Base-by-base conservation (phyloP, 1,284 basidiomycete genomes). In the Leccinum subrobustum region DNA sequence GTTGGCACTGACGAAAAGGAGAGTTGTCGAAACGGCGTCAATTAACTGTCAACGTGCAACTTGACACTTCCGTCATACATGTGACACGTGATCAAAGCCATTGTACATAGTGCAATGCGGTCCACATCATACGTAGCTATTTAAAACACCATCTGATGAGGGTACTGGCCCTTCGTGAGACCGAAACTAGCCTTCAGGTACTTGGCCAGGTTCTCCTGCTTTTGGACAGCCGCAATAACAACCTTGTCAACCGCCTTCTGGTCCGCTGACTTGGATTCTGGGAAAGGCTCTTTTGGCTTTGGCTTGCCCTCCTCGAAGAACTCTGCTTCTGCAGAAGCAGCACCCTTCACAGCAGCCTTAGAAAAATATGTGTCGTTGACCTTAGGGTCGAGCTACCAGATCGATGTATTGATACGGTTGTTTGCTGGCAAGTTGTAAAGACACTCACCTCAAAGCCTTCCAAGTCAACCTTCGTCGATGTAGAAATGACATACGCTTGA, bases 401-500 rank as follows among this genome's bases (percentile, higher is more conserved):
- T 53, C 31, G 33, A 27, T 37, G 6, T 65, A 16, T 68, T 52
- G 59, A 52, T 53, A 57, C 57, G 18, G 37, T 56, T 68, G 64
- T 18, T 47, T 53, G 52, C 27, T 4, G 48, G 55, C 31, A 39
- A 59, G 50, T 27, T 1, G 54, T 52, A 33, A 48, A 61, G 12
- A 58, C 18, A 68, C 57, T 65, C 68, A 93, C 93, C 80, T 87
- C 85, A 76, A 94, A 83, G 68, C 81, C 84, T 53, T 83, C 83
- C 66, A 99, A 79, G 70, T 98, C 93, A 72, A 99, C 80, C 82
- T 93, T 96, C 75, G 97, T 98, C 65, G 95, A 95, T 65, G 97
- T 99, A 65, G 96, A 95, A 74, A 99, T 98, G 65, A 97, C 96
- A 79, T 99, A 99, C 61, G 97, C 95, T 84, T 98, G 96, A 84